Conservation (phyloP, 164 flowering plant genomes). For the Euptelea pleiosperma region DNA sequence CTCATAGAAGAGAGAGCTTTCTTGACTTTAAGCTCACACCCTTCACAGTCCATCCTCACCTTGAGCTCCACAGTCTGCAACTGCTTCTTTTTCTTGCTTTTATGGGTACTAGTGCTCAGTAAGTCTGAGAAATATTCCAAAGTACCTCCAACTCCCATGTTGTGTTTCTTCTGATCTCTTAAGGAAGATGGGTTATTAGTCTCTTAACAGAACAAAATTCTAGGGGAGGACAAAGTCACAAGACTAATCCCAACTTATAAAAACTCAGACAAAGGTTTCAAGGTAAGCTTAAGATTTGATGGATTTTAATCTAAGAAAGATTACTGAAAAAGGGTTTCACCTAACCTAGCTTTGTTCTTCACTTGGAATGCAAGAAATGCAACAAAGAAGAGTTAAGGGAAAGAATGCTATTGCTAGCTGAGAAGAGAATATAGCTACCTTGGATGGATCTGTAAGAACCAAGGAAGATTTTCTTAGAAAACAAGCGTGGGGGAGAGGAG, state of each 20-base stretch:
- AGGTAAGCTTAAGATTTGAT: neutral
- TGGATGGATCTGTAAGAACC: neutral
- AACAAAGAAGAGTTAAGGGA: neutral
- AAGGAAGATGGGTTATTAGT: neutral
- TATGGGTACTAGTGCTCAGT: conserved; percentile 39
- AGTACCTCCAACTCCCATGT: conserved; percentile 67
- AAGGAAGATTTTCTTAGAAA: too few relatives aligned
- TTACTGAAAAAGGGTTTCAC: neutral
- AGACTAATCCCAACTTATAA: too few relatives aligned
- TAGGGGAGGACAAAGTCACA: too few relatives aligned
- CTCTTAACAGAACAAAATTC: too few relatives aligned
- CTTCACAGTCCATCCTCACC: conserved; percentile 90
- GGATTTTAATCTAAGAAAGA: neutral
- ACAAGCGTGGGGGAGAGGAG: neutral
- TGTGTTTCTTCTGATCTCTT: conserved; percentile 15
- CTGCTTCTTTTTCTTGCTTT: conserved; percentile 52
- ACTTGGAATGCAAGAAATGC: conserved; percentile 2
- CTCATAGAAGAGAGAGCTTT: conserved; percentile 55
- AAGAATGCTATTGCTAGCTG: neutral
- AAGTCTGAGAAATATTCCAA: conserved; percentile 58
- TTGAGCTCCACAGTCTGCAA: conserved; percentile 63
- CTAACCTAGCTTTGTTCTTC: too few relatives aligned
- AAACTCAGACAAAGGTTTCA: too few relatives aligned
- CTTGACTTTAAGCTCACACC: conserved; percentile 72
- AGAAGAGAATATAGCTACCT: neutral